Evolutionary conservation across 2,329 filamentous ascomycete species (phyloP), one percentile per base, ranked within the genome.

Genomic region (Monosporascus cannonballus): DNA sequence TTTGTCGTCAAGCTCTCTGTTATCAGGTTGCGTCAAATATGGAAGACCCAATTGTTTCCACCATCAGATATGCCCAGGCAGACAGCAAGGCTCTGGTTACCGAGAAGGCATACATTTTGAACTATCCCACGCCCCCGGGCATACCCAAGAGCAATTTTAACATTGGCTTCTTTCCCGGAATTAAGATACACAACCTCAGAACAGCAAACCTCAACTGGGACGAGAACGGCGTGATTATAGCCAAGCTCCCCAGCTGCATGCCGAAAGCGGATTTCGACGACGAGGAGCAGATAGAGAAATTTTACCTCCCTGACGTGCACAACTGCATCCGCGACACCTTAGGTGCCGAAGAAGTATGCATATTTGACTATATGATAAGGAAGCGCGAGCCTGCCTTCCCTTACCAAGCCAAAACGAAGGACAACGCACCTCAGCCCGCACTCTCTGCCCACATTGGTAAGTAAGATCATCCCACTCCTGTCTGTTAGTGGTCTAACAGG

Each of bases 71-170:
- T 49, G 56, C 50, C 41, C 44, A 51, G 20, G 39, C 48, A n/a
- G 52, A 55, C 37, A 38, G 37, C 38, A 46, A 55, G 37, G 37
- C 37, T 8, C 37, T 39, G 37, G 15, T 39, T 11, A 39, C 15
- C 18, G 56, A 53, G 18, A 59, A 59, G 55, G 49, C 55, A 34
- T 59, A 59, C 50, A 59, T 57, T 27, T 55, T 59, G 14, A 52
- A 57, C 52, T 59, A 58, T 36, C 42, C 50, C 11, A 54, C 55
- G 22, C 57, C 57, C 20, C 22, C 49, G 9, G 56, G 51, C 22
- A 49, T 59, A 17, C 55, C 56, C 17, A 52, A 58, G 44, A 54
- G 49, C 50, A 58, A 58, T 50, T 56, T 58, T 47, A 47, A 20
- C 4, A 58, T 56, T 27, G 51, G 56, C n/a, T 51, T 51, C 17